phyloP scores from a whole-genome alignment of 192 early-diverging fungal genomes.

The Rhizoclosmatium globosum region DNA sequence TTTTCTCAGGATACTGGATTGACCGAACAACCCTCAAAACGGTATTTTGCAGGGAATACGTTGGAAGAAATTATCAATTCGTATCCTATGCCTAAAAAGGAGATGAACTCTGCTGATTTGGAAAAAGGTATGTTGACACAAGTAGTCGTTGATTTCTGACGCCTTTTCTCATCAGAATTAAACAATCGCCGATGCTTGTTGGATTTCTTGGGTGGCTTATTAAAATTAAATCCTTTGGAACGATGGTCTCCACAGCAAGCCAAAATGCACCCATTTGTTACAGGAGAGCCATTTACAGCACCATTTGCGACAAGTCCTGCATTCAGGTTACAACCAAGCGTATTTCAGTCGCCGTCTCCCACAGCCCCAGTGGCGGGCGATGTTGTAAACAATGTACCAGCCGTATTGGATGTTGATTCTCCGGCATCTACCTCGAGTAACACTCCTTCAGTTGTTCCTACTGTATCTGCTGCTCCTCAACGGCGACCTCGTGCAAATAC shows the following conservation, averaged over 20 bases:
- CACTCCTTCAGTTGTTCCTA: background rate
- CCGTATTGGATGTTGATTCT: background rate
- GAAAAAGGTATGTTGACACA: conserved; percentile 71
- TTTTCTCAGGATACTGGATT: conserved; percentile 72
- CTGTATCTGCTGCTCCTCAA: background rate
- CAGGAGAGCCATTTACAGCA: conserved; percentile 79
- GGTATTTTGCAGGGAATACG: conserved; percentile 88
- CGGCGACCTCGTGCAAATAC: conserved; percentile 59
- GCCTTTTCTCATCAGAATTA: conserved; percentile 62
- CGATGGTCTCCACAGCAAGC: conserved; percentile 97
- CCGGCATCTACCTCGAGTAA: background rate
- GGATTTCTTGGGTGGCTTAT: conserved; percentile 91
- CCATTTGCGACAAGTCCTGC: conserved; percentile 66
- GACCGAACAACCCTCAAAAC: conserved; percentile 91
- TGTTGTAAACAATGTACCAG: background rate
- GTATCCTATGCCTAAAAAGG: conserved; percentile 82
- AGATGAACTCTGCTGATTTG: conserved; percentile 67
- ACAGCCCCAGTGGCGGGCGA: background rate
- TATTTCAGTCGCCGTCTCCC: background rate
- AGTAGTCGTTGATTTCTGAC: conserved; percentile 53
- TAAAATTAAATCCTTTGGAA: conserved; percentile 90
- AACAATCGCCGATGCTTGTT: conserved; percentile 79
- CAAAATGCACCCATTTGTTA: conserved; percentile 93
- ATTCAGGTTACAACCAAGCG: conserved; percentile 26
- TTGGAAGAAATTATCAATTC: conserved; percentile 86